These are phyloP conservation scores for Inga oerstediana DNA, from an alignment of 306 rosid species.

Conservation along the genomic window DNA sequence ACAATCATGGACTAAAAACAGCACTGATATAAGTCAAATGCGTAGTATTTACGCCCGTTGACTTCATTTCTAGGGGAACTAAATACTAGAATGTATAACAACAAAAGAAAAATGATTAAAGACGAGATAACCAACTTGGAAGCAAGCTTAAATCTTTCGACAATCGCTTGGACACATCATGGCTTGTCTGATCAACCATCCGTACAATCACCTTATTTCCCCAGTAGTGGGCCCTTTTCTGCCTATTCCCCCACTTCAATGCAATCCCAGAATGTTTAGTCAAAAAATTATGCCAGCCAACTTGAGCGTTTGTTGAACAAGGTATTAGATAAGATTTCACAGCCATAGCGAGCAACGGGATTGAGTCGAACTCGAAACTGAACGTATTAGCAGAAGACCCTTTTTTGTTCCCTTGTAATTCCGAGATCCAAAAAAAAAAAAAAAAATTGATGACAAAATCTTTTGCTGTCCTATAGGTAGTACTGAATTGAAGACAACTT, in stretches of 20 bases:
- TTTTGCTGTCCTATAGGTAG: neutral
- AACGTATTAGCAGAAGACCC: neutral
- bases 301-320: slow-evolving; percentile 35
- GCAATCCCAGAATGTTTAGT: slow-evolving; percentile 13
- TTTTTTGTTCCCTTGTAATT: neutral
- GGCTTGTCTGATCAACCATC: slow-evolving; percentile 40
- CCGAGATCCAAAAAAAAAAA: neutral
- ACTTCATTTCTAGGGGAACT: neutral
- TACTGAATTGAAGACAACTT: neutral
- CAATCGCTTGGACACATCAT: slow-evolving; percentile 42
- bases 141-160: slow-evolving; percentile 46
- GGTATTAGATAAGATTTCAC: slow-evolving; percentile 27
- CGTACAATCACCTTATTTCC: slow-evolving; percentile 30
- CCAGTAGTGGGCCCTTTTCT: slow-evolving; percentile 35
- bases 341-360: slow-evolving; percentile 27
- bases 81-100: neutral
- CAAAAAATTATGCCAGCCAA: slow-evolving; percentile 29
- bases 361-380: neutral
- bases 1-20: slow-evolving; percentile 24
- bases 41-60: slow-evolving; percentile 9
- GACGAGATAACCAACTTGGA: slow-evolving; percentile 48
- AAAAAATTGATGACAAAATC: neutral
- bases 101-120: slow-evolving; percentile 19
- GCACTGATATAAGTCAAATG: slow-evolving; percentile 19
- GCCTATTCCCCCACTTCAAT: slow-evolving; percentile 28